A percentile compares a stretch with the other conserved stretches of the same genome.
Conservation (phyloP, 1,284 basidiomycete species). For the Neolentinus lepideus region DNA sequence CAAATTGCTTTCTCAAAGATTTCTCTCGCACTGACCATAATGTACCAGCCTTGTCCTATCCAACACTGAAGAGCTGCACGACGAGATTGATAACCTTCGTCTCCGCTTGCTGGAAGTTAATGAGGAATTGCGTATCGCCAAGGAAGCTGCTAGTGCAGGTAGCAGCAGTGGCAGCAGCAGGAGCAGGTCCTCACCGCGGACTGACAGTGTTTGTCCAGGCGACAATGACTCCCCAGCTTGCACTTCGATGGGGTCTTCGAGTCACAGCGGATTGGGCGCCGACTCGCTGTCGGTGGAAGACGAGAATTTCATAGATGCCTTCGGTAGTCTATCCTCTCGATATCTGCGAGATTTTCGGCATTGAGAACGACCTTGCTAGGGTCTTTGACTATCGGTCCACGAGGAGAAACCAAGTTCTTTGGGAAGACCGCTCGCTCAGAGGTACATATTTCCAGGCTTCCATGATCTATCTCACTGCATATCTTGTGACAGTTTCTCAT, state of each 20-base stretch:
- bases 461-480: not conserved
- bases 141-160: slow-evolving; percentile 26
- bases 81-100: slow-evolving; percentile 47
- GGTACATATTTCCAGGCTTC: slow-evolving; percentile 26
- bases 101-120: slow-evolving; percentile 53
- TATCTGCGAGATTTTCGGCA: not conserved
- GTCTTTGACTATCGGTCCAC: slow-evolving; percentile 47
- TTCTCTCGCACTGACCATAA: not conserved
- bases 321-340: slow-evolving; percentile 33
- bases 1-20: not conserved
- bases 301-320: slow-evolving; percentile 46
- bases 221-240: not conserved
- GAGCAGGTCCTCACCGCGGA: slow-evolving; percentile 4
- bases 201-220: slow-evolving; percentile 5
- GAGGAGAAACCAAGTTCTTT: slow-evolving; percentile 49
- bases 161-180: not conserved
- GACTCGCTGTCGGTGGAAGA: slow-evolving; percentile 21
- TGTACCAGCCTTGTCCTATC: slow-evolving; percentile 45
- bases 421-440: slow-evolving; percentile 60
- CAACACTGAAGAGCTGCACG: slow-evolving; percentile 61
- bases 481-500: slow-evolving; percentile 58
- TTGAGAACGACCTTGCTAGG: slow-evolving; percentile 20
- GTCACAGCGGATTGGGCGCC: not conserved
- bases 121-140: slow-evolving; percentile 40
- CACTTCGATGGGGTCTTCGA: not conserved